Evolutionary conservation across 345 rosid species (phyloP).

Genomic region (Eucalyptus rudis): DNA sequence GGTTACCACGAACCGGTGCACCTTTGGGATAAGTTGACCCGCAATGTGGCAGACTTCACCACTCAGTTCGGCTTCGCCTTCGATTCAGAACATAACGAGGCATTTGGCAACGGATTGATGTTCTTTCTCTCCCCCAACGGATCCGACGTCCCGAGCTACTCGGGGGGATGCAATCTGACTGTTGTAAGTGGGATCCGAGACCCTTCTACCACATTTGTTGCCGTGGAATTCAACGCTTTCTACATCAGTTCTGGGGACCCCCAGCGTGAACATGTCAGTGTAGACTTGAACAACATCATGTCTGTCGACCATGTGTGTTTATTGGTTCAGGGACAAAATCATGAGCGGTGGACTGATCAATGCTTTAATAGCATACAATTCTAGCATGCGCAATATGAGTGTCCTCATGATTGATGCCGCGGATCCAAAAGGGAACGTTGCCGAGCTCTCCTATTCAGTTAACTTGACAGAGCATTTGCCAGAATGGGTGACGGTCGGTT

Average conservation of each 20-base stretch:
- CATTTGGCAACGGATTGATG: neutral
- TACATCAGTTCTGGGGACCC: neutral
- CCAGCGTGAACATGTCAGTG: neutral
- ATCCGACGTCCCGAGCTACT: neutral
- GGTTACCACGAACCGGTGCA: neutral
- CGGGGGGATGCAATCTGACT: neutral
- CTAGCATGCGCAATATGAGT: neutral
- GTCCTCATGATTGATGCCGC: neutral
- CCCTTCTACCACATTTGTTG: neutral
- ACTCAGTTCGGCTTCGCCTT: slow-evolving; percentile 3
- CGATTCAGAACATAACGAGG: neutral
- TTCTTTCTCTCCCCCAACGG: neutral
- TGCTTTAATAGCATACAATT: neutral
- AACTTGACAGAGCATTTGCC: neutral
- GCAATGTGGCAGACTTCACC: neutral
- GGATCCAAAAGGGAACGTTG: neutral
- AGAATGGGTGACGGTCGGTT: slow-evolving; percentile 2
- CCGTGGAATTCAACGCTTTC: slow-evolving; percentile 8
- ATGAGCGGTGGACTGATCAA: neutral
- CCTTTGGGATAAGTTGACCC: neutral
- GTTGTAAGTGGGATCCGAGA: neutral
- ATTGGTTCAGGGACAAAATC: neutral
- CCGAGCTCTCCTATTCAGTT: neutral
- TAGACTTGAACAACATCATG: neutral
- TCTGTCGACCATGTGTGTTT: neutral